Evolutionary conservation across 2,329 filamentous ascomycete species (phyloP).

Genomic region (Pseudocercospora vitis): DNA sequence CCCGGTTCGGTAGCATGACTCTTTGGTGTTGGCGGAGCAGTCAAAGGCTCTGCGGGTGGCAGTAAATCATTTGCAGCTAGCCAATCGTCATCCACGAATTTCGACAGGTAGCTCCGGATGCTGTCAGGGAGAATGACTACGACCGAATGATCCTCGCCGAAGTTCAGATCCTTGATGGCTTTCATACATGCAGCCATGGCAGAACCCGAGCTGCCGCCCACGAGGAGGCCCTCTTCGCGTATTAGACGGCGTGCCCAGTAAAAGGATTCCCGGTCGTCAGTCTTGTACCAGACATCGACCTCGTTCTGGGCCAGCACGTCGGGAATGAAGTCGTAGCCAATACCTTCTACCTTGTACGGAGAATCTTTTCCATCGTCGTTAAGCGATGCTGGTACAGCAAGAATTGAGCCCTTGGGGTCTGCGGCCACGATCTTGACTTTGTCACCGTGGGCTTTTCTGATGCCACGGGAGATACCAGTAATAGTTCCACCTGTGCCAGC

Average conservation of each 20-base stretch:
- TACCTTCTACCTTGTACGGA: slow-evolving; percentile 96
- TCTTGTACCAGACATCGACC: slow-evolving; percentile 98
- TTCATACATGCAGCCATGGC: slow-evolving; percentile 80
- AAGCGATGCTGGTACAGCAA: slow-evolving; percentile 75
- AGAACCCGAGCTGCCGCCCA: slow-evolving; percentile 90
- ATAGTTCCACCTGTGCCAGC: slow-evolving; percentile 96
- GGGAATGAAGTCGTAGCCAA: slow-evolving; percentile 97
- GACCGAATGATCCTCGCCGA: slow-evolving; percentile 80
- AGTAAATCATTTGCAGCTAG: slow-evolving; percentile 93
- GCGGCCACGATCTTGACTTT: slow-evolving; percentile 87
- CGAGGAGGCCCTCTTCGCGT: slow-evolving; percentile 87
- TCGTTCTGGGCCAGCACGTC: slow-evolving; percentile 79
- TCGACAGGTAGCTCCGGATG: slow-evolving; percentile 94
- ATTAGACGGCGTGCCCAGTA: slow-evolving; percentile 86
- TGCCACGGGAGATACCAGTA: slow-evolving; percentile 78
- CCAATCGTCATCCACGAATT: slow-evolving; percentile 99
- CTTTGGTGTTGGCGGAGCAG: slow-evolving; percentile 38
- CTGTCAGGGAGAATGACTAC: slow-evolving; percentile 93
- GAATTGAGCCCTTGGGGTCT: slow-evolving; percentile 87
- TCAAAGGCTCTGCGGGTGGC: slow-evolving; percentile 57
- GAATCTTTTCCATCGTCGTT: slow-evolving; percentile 81
- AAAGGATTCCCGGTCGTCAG: slow-evolving; percentile 88
- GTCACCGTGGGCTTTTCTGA: slow-evolving; percentile 77
- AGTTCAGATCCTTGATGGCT: slow-evolving; percentile 72
- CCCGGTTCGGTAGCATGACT: slow-evolving; percentile 38